These are phyloP conservation scores for Ogataea angusta DNA, from an alignment of 805 yeast genomes.

Conservation along the genomic window DNA sequence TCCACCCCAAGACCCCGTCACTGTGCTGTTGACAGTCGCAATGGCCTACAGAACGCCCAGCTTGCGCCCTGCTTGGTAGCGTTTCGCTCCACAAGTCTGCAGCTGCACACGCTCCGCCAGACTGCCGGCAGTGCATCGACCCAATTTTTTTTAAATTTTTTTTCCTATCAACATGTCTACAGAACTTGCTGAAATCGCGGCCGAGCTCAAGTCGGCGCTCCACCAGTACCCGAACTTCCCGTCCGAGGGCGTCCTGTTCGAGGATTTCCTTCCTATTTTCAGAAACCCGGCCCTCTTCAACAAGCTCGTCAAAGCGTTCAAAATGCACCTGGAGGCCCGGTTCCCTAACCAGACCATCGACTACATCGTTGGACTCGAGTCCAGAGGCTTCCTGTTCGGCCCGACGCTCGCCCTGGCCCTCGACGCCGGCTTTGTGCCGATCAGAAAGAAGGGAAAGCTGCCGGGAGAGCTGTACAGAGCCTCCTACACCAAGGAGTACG, in stretches of 20 bases:
- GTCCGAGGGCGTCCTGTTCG: constrained; percentile 84
- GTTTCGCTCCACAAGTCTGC: no score
- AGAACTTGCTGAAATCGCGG: constrained; percentile 34
- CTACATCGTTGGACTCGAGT: constrained; percentile 89
- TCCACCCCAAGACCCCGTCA: no score
- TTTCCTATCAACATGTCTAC: constrained; percentile 3
- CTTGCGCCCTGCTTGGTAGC: no score
- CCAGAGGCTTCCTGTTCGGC: constrained; percentile 96
- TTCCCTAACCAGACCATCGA: constrained; percentile 61
- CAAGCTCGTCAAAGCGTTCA: constrained; percentile 76
- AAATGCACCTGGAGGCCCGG: constrained; percentile 59
- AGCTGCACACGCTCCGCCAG: no score
- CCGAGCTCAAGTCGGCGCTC: constrained; percentile 50
- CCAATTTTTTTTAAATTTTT: neutral
- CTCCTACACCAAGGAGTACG: constrained; percentile 86
- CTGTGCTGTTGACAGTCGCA: no score
- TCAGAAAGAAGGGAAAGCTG: constrained; percentile 91
- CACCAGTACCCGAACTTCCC: constrained; percentile 95
- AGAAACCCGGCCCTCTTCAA: constrained; percentile 77
- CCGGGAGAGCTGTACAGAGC: constrained; percentile 81
- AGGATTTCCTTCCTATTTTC: constrained; percentile 95
- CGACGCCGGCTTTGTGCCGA: constrained; percentile 89
- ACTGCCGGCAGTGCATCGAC: neutral
- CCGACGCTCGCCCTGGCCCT: constrained; percentile 90
- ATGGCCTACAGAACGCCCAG: no score